Evolutionary conservation across 2,329 filamentous ascomycete genomes (phyloP).

Genomic region (Sphaerostilbella broomeana): DNA sequence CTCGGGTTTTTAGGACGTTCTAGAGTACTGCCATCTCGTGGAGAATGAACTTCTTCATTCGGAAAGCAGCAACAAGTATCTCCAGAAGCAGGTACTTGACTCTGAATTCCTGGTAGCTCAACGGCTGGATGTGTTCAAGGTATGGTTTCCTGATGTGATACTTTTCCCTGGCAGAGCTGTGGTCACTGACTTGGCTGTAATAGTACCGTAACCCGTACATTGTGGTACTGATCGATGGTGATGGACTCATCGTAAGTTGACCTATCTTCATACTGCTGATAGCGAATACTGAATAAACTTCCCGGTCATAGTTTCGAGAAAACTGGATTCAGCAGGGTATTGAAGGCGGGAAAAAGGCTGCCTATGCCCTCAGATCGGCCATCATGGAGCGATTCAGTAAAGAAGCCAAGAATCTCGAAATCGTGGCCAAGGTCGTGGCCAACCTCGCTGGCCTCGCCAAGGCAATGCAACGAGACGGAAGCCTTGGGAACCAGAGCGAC

Average conservation of each 20-base stretch:
- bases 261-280: not conserved
- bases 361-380: constrained; percentile 41
- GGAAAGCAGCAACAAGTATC: constrained; percentile 42
- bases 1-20: constrained; percentile 23
- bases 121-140: constrained; percentile 39
- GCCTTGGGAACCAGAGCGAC: constrained; percentile 36
- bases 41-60: constrained; percentile 36
- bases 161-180: not conserved
- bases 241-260: constrained; percentile 49
- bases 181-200: not conserved
- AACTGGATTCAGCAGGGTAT: constrained; percentile 47
- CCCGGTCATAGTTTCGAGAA: constrained; percentile 47
- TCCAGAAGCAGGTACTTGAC: constrained; percentile 22
- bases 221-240: constrained; percentile 55
- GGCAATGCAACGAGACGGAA: constrained; percentile 43
- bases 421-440: constrained; percentile 51
- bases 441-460: constrained; percentile 46
- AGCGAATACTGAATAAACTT: constrained; percentile 7
- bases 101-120: constrained; percentile 30
- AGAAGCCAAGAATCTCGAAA: constrained; percentile 41
- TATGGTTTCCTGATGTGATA: constrained; percentile 23
- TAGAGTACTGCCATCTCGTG: constrained; percentile 32
- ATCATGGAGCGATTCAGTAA: constrained; percentile 41
- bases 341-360: constrained; percentile 48
- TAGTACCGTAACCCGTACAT: constrained; percentile 54